Evolutionary conservation across 768 basidiomycete genomes (phyloP).

Genomic region (Cyathus striatus): DNA sequence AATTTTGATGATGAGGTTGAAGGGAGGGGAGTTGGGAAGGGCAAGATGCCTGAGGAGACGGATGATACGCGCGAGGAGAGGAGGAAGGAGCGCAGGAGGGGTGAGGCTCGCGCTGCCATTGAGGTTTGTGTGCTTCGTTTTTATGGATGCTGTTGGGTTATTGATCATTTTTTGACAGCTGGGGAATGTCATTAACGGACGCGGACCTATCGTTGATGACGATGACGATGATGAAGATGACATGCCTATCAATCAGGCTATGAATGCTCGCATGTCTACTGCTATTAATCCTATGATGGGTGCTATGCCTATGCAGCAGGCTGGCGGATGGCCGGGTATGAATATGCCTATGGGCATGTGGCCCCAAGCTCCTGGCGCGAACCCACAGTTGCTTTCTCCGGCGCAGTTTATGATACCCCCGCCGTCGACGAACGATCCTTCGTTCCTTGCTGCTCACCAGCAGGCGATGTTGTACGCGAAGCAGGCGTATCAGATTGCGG

Average conservation of each 20-base stretch:
- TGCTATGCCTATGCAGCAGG: conserved; percentile 25
- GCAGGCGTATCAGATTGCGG: conserved; percentile 86
- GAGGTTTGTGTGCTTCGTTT: conserved; percentile 51
- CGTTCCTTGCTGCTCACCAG: conserved; percentile 71
- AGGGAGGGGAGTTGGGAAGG: conserved; percentile 9
- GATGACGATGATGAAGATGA: conserved; percentile 53
- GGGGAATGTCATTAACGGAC: conserved; percentile 84
- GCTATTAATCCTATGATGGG: conserved; percentile 42
- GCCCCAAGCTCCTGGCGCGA: conserved; percentile 12
- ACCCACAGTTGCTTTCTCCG: conserved; percentile 34
- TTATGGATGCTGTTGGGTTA: background rate
- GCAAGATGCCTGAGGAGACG: conserved; percentile 8
- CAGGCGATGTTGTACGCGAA: conserved; percentile 85
- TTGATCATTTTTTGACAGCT: conserved; percentile 41
- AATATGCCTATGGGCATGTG: conserved; percentile 23
- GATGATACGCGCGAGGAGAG: conserved; percentile 33
- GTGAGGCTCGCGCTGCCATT: conserved; percentile 83
- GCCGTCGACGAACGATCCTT: conserved; percentile 41
- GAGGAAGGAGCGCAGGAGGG: conserved; percentile 69
- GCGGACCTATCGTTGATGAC: conserved; percentile 53
- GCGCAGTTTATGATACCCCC: conserved; percentile 39
- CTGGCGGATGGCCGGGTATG: conserved; percentile 13
- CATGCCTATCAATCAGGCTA: conserved; percentile 37
- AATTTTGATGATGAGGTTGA: conserved; percentile 56
- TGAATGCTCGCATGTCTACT: conserved; percentile 33